These are phyloP conservation scores for Lanmaoa rubissima DNA, from an alignment of 768 basidiomycete species.

Conservation along the genomic window DNA sequence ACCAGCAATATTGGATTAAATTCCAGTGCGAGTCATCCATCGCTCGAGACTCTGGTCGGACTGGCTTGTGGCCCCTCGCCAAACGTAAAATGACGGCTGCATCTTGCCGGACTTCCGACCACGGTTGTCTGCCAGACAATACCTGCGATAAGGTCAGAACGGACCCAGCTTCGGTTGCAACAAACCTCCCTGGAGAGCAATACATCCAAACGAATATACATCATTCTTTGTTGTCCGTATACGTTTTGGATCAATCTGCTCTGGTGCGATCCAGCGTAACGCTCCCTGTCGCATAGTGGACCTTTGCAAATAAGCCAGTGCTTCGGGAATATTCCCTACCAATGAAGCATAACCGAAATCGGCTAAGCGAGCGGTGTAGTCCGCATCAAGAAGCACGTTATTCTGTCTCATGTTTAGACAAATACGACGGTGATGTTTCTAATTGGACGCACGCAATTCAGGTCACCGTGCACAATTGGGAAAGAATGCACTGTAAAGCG, in stretches of 20 bases:
- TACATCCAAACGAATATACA: conserved; percentile 30
- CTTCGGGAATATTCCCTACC: conserved; percentile 7
- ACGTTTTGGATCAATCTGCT: conserved; percentile 26
- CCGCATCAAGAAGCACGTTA: conserved; percentile 15
- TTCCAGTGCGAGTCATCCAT: conserved; percentile 12
- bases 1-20: too few species aligned
- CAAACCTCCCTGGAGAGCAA: conserved; percentile 24
- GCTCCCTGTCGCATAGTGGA: conserved; percentile 33
- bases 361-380: conserved; percentile 36
- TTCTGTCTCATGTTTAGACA: conserved; percentile 7
- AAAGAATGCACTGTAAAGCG: too few species aligned
- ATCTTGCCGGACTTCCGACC: conserved; percentile 2
- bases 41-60: background rate
- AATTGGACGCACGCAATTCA: conserved; percentile 10
- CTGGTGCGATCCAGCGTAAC: too few species aligned
- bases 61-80: background rate
- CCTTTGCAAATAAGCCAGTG: conserved; percentile 1
- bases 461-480: too few species aligned
- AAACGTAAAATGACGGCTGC: conserved; percentile 5
- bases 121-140: conserved; percentile 14
- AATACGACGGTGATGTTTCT: too few species aligned
- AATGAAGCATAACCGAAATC: conserved; percentile 43
- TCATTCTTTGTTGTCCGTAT: conserved; percentile 8
- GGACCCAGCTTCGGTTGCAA: background rate
- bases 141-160: conserved; percentile 17